Evolutionary conservation across 345 rosid genomes (phyloP).

Genomic region (Arabis hirsuta): DNA sequence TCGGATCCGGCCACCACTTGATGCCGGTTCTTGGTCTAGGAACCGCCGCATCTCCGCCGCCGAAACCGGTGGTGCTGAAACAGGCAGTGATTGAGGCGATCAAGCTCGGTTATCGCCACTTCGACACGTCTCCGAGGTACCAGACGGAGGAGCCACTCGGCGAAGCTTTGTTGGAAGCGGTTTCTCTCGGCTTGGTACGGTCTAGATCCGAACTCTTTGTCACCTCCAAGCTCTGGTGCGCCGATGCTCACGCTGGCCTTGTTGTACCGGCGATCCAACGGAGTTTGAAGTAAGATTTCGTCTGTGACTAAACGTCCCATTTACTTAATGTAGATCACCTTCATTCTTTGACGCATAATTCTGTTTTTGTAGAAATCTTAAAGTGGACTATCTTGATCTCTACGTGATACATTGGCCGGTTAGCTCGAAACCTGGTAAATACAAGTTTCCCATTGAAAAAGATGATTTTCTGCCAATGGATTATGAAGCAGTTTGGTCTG

Average conservation of each 20-base stretch:
- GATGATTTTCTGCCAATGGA: slow-evolving; percentile 71
- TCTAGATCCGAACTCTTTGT: slow-evolving; percentile 61
- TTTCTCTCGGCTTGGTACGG: slow-evolving; percentile 45
- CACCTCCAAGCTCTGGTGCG: slow-evolving; percentile 66
- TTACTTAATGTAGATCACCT: neutral
- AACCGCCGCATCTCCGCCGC: slow-evolving; percentile 44
- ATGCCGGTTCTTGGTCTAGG: slow-evolving; percentile 59
- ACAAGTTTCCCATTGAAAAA: slow-evolving; percentile 67
- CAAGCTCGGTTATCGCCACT: slow-evolving; percentile 66
- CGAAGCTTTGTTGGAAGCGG: slow-evolving; percentile 57
- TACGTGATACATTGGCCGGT: slow-evolving; percentile 89
- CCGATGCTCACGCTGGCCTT: slow-evolving; percentile 56
- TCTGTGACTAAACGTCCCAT: neutral
- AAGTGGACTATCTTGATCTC: slow-evolving; percentile 71
- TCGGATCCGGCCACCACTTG: slow-evolving; percentile 31
- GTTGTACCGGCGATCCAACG: slow-evolving; percentile 55
- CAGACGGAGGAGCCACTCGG: slow-evolving; percentile 61
- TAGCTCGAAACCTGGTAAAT: slow-evolving; percentile 64
- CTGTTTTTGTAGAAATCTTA: slow-evolving; percentile 57
- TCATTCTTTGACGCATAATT: neutral
- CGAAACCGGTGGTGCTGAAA: slow-evolving; percentile 32
- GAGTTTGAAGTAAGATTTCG: slow-evolving; percentile 41
- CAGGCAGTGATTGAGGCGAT: slow-evolving; percentile 48
- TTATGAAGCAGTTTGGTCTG: slow-evolving; percentile 66
- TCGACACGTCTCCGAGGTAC: slow-evolving; percentile 66